A percentile compares a stretch with the other conserved stretches of the same genome.
phyloP scores from a whole-genome alignment of 768 basidiomycete species.

The Tylopilus felleus region DNA sequence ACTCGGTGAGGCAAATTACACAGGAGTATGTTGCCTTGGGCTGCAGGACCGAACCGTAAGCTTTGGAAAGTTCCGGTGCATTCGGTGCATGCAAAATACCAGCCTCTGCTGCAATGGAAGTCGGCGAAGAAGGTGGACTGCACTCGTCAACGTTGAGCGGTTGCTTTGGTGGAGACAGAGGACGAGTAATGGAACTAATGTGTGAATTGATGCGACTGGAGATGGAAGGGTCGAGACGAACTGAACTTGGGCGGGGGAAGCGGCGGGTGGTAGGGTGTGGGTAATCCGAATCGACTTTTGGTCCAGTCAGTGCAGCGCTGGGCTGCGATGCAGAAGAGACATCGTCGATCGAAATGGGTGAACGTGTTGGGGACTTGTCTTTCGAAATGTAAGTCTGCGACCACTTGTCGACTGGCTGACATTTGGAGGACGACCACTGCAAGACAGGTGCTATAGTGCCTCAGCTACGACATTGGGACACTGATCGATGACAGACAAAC shows the following conservation, averaged over 20 bases:
- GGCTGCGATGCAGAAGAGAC: slow-evolving; percentile 11
- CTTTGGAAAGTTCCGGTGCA: slow-evolving; percentile 69
- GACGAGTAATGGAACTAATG: slow-evolving; percentile 51
- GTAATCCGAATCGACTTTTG: slow-evolving; percentile 5
- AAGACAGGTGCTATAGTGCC: slow-evolving; percentile 57
- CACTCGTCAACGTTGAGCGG: slow-evolving; percentile 17
- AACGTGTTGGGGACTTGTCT: slow-evolving; percentile 45
- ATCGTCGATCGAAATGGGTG: slow-evolving; percentile 25
- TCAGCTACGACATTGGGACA: slow-evolving; percentile 13
- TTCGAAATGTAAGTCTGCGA: slow-evolving; percentile 70
- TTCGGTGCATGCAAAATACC: slow-evolving; percentile 61
- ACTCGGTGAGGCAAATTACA: slow-evolving; percentile 56
- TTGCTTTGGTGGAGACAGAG: slow-evolving; percentile 58
- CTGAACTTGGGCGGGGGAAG: slow-evolving; percentile 49
- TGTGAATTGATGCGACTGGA: slow-evolving; percentile 53
- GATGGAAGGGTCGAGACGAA: slow-evolving; percentile 33
- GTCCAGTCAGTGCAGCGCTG: slow-evolving; percentile 5
- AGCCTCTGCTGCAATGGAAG: slow-evolving; percentile 50
- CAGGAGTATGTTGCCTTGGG: slow-evolving; percentile 68
- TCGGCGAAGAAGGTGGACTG: slow-evolving; percentile 29
- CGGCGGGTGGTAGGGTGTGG: slow-evolving; percentile 31
- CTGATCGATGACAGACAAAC: slow-evolving; percentile 43
- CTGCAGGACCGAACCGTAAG: slow-evolving; percentile 81
- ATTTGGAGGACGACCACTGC: slow-evolving; percentile 50
- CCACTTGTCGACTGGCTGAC: slow-evolving; percentile 63